A percentile compares a stretch with the other conserved stretches of the same genome.
Conservation (phyloP, 257 asterid species). For the Solanum pimpinellifolium region DNA sequence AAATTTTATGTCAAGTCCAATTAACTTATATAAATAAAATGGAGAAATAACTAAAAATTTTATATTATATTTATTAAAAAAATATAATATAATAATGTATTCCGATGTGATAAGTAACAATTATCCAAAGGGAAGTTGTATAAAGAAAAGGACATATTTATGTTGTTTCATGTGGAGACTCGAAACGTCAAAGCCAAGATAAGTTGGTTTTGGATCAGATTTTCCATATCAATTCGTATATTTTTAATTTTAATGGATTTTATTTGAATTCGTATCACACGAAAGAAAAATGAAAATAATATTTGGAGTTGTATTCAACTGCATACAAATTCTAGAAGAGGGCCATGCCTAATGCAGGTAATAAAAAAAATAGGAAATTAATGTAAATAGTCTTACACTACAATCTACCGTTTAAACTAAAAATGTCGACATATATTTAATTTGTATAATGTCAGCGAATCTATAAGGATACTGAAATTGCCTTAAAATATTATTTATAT, state of each 20-base stretch:
- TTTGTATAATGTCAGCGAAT: background rate
- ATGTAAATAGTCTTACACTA: too few species aligned
- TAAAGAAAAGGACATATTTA: background rate
- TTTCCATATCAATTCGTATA: background rate
- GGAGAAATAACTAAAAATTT: too few species aligned
- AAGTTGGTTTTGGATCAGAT: background rate
- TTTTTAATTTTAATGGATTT: background rate
- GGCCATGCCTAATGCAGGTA: background rate
- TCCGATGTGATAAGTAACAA: background rate
- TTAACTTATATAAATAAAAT: rapidly evolving
- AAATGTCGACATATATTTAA: background rate
- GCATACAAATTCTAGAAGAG: background rate
- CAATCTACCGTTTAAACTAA: background rate
- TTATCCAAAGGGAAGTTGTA: background rate
- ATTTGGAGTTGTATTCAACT: background rate
- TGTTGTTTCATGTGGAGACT: background rate
- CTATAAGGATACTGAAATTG: background rate
- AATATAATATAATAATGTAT: background rate
- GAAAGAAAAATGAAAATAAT: background rate
- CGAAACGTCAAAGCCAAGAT: background rate
- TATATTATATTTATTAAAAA: too few species aligned
- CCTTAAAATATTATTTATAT: too few species aligned
- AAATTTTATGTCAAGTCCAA: background rate
- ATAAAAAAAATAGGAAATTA: background rate
- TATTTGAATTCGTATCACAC: background rate